phyloP scores from a whole-genome alignment of 176 grass and related monocot species.

The Cenchrus fungigraminus region DNA sequence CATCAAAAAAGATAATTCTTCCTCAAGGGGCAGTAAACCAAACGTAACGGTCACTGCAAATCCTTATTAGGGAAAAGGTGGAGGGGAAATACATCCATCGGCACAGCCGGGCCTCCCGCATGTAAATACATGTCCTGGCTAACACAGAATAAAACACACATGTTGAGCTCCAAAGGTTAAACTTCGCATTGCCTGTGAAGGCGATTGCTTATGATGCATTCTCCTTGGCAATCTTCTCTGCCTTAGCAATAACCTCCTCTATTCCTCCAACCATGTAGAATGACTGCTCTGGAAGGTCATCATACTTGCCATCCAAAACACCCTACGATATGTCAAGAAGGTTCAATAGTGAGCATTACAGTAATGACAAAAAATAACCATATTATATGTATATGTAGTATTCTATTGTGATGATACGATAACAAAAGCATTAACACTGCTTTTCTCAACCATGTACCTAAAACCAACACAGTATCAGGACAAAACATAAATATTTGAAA shows the following conservation, averaged over 20 bases:
- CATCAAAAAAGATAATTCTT: slow-evolving; percentile 45
- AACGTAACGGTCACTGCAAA: slow-evolving; percentile 37
- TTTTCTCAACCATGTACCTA: not conserved
- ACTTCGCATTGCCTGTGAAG: slow-evolving; percentile 18
- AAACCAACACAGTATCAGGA: not conserved
- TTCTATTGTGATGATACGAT: not conserved
- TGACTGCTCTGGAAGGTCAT: slow-evolving; percentile 86
- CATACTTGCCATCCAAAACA: slow-evolving; percentile 92
- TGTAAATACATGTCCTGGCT: slow-evolving; percentile 51
- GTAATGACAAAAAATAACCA: not conserved
- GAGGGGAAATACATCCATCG: slow-evolving; percentile 39
- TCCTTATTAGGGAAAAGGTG: slow-evolving; percentile 52
- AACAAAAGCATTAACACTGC: not conserved
- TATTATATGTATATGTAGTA: not conserved
- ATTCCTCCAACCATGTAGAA: slow-evolving; percentile 98
- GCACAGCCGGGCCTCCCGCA: slow-evolving; percentile 54
- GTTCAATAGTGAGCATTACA: not conserved
- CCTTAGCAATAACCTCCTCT: slow-evolving; percentile 91
- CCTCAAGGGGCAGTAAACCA: slow-evolving; percentile 44
- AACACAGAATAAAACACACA: slow-evolving; percentile 45
- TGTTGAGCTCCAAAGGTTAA: slow-evolving; percentile 43
- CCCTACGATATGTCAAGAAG: slow-evolving; percentile 49
- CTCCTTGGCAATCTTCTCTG: slow-evolving; percentile 95
- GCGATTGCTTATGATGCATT: slow-evolving; percentile 52
- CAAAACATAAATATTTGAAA: not conserved